Evolutionary conservation across 345 rosid species (phyloP), one percentile per base, ranked within the genome.

Genomic region (Hevea brasiliensis): DNA sequence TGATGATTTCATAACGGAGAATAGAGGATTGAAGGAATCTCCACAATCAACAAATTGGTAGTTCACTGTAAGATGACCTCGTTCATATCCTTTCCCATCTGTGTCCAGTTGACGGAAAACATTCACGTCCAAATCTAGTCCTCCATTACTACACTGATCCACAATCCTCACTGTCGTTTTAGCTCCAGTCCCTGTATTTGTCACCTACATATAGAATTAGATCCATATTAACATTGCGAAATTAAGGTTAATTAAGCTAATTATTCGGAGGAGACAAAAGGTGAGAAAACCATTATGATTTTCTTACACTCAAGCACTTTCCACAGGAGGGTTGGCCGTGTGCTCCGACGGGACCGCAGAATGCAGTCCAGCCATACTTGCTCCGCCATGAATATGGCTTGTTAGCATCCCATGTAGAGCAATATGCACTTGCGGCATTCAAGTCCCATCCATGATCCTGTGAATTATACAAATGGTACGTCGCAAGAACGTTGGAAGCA

Each of bases 121-220:
- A 2, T 66, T 76, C 17, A 69, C 75, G 29, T 90, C 91, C 77
- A 90, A 75, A 75, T 85, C 89, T 42, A 88, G 45, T 0, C 96
- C 90, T 71, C 91, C 92, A 54, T 84, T 86, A 75, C 84, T 72
- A 67, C 96, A 89, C 59, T 90, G 90, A 70, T 90, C 92, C 13
- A 87, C 89, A 18, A 90, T 90, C 56, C 96, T 85, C 70, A 81
- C 93, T 0, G 81, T 87, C 48, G 72, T 72, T 21, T 64, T 79
- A 35, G 85, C 80, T 45, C 83, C 72, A 0, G 89, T 90, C 37
- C 81, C 41, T 5, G 85, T 78, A 47, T 90, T 90, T 3, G 82
- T 90, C 75, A 90, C 88, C 93, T 88, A 55, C 68, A 60, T 7
- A 10, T 59, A 45, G 13, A 18, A 21, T 12, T 32, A 32, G 37